These are phyloP conservation scores for Solanum ahanhuiri DNA, from an alignment of 257 asterid species.

Conservation along the genomic window DNA sequence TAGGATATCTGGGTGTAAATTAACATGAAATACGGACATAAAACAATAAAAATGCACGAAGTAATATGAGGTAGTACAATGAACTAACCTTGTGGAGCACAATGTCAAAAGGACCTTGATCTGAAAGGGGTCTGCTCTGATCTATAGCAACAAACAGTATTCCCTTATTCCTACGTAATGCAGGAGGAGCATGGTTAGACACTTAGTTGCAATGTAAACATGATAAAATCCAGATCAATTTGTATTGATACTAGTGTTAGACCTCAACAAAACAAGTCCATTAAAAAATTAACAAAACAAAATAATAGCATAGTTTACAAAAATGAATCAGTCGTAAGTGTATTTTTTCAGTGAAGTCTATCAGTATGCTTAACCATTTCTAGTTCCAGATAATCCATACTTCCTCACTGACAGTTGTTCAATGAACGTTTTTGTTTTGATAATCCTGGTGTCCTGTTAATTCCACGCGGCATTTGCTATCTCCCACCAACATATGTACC, in stretches of 20 bases:
- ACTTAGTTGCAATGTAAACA: neutral
- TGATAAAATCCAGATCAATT: neutral
- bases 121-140: conserved; percentile 65
- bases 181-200: neutral
- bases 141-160: conserved; percentile 85
- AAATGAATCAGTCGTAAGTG: neutral
- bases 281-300: neutral
- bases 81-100: conserved; percentile 75
- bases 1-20: neutral
- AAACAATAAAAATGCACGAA: neutral
- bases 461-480: neutral
- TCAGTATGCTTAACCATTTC: neutral
- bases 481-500: neutral
- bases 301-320: neutral
- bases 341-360: neutral
- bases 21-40: neutral
- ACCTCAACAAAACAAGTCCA: neutral
- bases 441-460: neutral
- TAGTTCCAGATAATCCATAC: neutral
- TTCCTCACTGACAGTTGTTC: neutral
- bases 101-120: conserved; percentile 95
- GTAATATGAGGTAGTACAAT: neutral
- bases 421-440: neutral
- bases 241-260: neutral
- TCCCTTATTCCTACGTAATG: conserved; percentile 66